phyloP scores from a whole-genome alignment of 768 basidiomycete genomes.

The Botryobasidium botryosum region DNA sequence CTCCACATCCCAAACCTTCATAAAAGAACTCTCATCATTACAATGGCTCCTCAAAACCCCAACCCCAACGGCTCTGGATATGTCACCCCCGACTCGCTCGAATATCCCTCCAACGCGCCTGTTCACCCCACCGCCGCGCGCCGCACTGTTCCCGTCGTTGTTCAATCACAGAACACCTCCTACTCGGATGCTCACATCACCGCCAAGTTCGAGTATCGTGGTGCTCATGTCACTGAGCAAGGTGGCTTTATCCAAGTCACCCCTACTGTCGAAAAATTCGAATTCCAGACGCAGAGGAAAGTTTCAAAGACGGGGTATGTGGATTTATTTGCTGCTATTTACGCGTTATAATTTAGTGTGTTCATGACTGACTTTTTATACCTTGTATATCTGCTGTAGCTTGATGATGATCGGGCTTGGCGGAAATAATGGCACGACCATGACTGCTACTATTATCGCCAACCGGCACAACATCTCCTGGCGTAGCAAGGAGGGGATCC shows the following conservation, averaged over 20 bases:
- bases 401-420: conserved; percentile 95
- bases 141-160: conserved; percentile 55
- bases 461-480: conserved; percentile 89
- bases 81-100: conserved; percentile 58
- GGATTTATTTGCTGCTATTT: neutral
- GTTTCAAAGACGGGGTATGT: conserved; percentile 85
- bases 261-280: conserved; percentile 63
- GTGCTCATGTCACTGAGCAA: conserved; percentile 44
- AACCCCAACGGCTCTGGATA: conserved; percentile 40
- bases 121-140: conserved; percentile 78
- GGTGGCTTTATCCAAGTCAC: conserved; percentile 55
- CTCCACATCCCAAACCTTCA: conserved; percentile 13
- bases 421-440: conserved; percentile 93
- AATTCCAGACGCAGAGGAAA: conserved; percentile 79
- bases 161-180: conserved; percentile 63
- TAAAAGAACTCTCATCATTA: conserved; percentile 15
- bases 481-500: conserved; percentile 82
- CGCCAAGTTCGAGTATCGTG: conserved; percentile 66
- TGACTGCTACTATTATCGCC: conserved; percentile 87
- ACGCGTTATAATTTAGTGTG: neutral
- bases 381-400: conserved; percentile 24
- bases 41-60: conserved; percentile 33
- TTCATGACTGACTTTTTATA: conserved; percentile 6
- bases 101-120: conserved; percentile 34
- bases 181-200: conserved; percentile 76